A percentile compares a stretch with the other conserved stretches of the same genome.
These are phyloP conservation scores for Luzula sylvatica DNA, from an alignment of 176 grass and related monocot genomes.

Conservation along the genomic window DNA sequence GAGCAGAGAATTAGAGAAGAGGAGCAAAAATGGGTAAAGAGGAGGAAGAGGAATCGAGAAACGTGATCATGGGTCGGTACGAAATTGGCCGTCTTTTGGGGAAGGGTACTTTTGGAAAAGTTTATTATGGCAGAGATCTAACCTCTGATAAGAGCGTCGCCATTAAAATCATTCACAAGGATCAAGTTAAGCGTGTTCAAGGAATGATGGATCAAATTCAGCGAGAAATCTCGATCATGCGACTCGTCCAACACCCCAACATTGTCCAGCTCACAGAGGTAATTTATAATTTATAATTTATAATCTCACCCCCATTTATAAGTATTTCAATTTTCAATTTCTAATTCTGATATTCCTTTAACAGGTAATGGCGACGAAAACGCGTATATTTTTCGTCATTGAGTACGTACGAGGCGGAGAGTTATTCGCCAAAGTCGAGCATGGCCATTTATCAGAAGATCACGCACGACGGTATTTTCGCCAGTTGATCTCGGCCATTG, in stretches of 20 bases:
- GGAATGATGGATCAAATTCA: conserved; percentile 88
- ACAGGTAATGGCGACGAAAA: conserved; percentile 79
- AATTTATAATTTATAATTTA: too few relatives aligned
- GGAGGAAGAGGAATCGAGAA: conserved; percentile 16
- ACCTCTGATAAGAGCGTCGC: conserved; percentile 51
- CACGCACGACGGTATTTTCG: conserved; percentile 62
- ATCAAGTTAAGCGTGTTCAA: conserved; percentile 33
- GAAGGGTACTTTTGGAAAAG: conserved; percentile 88
- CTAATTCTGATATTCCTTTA: too few relatives aligned
- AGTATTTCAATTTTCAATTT: too few relatives aligned
- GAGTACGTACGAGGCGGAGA: conserved; percentile 76
- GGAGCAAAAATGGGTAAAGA: conserved; percentile 28
- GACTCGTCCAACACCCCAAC: conserved; percentile 74
- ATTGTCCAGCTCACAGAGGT: conserved; percentile 77
- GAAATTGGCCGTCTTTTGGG: conserved; percentile 84
- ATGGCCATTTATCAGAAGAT: conserved; percentile 54
- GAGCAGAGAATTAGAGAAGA: neutral
- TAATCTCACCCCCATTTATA: too few relatives aligned
- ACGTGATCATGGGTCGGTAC: conserved; percentile 58
- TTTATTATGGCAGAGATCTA: conserved; percentile 64
- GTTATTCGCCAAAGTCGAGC: conserved; percentile 49
- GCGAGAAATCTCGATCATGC: conserved; percentile 90
- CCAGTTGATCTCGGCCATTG: conserved; percentile 77
- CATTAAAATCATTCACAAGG: conserved; percentile 94
- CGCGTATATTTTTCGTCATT: conserved; percentile 84